Conservation (phyloP, 2,329 filamentous ascomycete species). For the Colletotrichum sojae region DNA sequence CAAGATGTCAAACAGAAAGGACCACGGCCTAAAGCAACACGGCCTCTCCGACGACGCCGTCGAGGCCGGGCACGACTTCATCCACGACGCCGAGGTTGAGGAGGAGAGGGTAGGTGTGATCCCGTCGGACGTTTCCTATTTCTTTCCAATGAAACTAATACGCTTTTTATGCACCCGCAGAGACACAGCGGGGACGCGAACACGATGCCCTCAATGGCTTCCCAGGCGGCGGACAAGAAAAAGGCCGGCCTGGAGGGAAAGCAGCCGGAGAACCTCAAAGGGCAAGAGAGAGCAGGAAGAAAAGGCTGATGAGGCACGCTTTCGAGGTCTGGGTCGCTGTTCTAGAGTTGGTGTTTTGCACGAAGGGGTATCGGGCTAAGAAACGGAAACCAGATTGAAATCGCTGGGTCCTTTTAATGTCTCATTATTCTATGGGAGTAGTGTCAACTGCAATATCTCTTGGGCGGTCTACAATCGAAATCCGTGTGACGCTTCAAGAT, state of each 20-base stretch:
- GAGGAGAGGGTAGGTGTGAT: conserved; percentile 47
- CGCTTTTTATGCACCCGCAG: neutral
- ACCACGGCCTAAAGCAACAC: conserved; percentile 30
- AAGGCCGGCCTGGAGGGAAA: conserved; percentile 23
- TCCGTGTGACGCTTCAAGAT: too few species aligned
- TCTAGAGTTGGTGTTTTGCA: too few species aligned
- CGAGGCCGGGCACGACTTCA: conserved; percentile 51
- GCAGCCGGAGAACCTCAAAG: neutral
- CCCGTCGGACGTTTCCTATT: neutral
- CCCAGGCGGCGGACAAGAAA: conserved; percentile 13
- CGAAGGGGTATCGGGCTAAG: neutral
- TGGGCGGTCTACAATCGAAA: too few species aligned
- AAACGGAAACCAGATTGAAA: conserved; percentile 13
- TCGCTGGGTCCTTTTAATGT: neutral
- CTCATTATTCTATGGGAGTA: too few species aligned
- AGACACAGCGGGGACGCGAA: conserved; percentile 27
- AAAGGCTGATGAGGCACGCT: neutral
- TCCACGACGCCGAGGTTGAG: conserved; percentile 52
- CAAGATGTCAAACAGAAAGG: conserved; percentile 26
- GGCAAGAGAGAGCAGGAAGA: conserved; percentile 13
- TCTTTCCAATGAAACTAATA: too few species aligned
- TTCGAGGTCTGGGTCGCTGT: too few species aligned
- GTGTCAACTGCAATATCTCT: too few species aligned
- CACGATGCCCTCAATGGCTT: conserved; percentile 23
- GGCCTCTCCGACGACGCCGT: conserved; percentile 43